Evolutionary conservation across 805 yeast species (phyloP).

Genomic region (Phaffomyces antillensis): DNA sequence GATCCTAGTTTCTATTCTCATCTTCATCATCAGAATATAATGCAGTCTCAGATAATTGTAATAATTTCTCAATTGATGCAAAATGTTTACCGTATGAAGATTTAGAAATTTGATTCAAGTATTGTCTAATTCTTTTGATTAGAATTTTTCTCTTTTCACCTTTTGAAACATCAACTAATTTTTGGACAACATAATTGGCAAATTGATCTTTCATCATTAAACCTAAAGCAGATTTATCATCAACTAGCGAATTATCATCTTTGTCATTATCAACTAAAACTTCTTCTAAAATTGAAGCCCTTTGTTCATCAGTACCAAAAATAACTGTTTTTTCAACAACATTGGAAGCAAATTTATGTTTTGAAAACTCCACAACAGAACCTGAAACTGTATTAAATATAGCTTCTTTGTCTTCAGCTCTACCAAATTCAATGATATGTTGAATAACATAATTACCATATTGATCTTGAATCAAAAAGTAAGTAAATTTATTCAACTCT

Average conservation of each 20-base stretch:
- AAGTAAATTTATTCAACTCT: slow-evolving; percentile 67
- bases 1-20: background rate
- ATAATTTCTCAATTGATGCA: slow-evolving; percentile 65
- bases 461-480: slow-evolving; percentile 84
- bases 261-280: slow-evolving; percentile 48
- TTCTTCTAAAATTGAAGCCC: slow-evolving; percentile 54
- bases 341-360: slow-evolving; percentile 95
- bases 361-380: slow-evolving; percentile 74
- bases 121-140: slow-evolving; percentile 71
- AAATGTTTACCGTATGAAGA: slow-evolving; percentile 73
- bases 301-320: slow-evolving; percentile 58
- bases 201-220: slow-evolving; percentile 97
- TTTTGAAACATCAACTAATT: slow-evolving; percentile 75
- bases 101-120: slow-evolving; percentile 65
- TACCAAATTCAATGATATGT: slow-evolving; percentile 85
- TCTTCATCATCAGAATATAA: slow-evolving; percentile 17
- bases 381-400: slow-evolving; percentile 66
- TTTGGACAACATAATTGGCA: slow-evolving; percentile 96
- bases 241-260: slow-evolving; percentile 35
- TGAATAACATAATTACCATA: slow-evolving; percentile 98
- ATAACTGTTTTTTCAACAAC: slow-evolving; percentile 93
- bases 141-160: slow-evolving; percentile 63
- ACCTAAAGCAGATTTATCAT: slow-evolving; percentile 66
- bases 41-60: slow-evolving; percentile 22
- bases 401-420: slow-evolving; percentile 46